Evolutionary conservation across 257 asterid species (phyloP).

Genomic region (Vinca minor): DNA sequence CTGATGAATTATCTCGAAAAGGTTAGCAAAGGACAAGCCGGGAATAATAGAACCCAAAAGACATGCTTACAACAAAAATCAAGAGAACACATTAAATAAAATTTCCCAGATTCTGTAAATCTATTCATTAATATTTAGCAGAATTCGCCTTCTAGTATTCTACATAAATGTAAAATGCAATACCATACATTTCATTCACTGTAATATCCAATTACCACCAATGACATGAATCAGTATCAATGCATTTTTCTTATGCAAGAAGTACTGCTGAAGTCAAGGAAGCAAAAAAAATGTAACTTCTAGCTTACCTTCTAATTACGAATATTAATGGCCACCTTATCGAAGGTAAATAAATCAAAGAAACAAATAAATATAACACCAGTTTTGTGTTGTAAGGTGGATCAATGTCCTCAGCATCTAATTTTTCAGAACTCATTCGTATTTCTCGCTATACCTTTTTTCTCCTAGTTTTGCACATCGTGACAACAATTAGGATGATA

Average conservation of each 20-base stretch:
- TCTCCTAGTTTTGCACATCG: background rate
- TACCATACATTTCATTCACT: background rate
- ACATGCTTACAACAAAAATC: background rate
- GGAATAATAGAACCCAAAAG: background rate
- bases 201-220: background rate
- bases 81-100: background rate
- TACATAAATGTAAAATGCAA: background rate
- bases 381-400: background rate
- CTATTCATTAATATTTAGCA: background rate
- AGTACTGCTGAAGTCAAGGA: background rate
- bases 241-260: background rate
- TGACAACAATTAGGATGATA: background rate
- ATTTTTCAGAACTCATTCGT: background rate
- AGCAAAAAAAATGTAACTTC: background rate
- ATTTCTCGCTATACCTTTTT: background rate
- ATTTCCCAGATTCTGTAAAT: background rate
- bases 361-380: background rate
- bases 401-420: background rate
- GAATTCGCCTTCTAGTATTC: background rate
- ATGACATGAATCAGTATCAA: background rate
- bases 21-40: background rate
- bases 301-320: background rate
- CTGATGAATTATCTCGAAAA: background rate
- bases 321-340: background rate
- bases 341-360: background rate